phyloP scores from a whole-genome alignment of 2,329 filamentous ascomycete genomes.

The Penicillium sp. region DNA sequence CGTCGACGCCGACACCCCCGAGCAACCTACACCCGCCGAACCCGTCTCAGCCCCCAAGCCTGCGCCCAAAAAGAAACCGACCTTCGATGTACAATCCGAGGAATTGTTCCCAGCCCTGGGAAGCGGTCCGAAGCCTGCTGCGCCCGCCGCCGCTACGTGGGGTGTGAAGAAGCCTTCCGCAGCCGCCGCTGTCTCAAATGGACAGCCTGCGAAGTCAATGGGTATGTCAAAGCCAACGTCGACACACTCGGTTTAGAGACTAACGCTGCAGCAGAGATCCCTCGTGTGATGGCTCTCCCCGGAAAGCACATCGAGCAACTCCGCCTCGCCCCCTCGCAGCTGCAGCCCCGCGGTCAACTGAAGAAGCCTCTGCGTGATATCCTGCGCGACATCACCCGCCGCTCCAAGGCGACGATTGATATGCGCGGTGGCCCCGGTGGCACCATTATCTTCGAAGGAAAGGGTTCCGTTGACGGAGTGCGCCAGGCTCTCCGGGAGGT shows the following conservation, averaged over 20 bases:
- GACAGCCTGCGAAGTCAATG: conserved; percentile 52
- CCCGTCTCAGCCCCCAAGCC: conserved; percentile 43
- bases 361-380: conserved; percentile 85
- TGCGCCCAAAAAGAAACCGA: conserved; percentile 42
- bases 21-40: conserved; percentile 27
- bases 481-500: conserved; percentile 88
- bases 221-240: conserved; percentile 56
- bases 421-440: conserved; percentile 73
- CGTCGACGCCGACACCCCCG: conserved; percentile 1
- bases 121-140: conserved; percentile 63
- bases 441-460: conserved; percentile 78
- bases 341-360: conserved; percentile 74
- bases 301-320: conserved; percentile 80
- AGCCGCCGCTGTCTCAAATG: conserved; percentile 45
- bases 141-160: conserved; percentile 73
- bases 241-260: conserved; percentile 21
- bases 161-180: conserved; percentile 61
- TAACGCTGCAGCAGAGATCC: conserved; percentile 36
- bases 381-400: conserved; percentile 88
- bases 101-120: conserved; percentile 94
- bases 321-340: conserved; percentile 71
- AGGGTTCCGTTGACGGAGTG: conserved; percentile 79
- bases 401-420: conserved; percentile 82
- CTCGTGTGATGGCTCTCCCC: conserved; percentile 70
- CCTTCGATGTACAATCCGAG: conserved; percentile 81